A percentile compares a stretch with the other conserved stretches of the same genome.
phyloP scores from a whole-genome alignment of 208 protist species.

The Acanthamoeba lenticulata region DNA sequence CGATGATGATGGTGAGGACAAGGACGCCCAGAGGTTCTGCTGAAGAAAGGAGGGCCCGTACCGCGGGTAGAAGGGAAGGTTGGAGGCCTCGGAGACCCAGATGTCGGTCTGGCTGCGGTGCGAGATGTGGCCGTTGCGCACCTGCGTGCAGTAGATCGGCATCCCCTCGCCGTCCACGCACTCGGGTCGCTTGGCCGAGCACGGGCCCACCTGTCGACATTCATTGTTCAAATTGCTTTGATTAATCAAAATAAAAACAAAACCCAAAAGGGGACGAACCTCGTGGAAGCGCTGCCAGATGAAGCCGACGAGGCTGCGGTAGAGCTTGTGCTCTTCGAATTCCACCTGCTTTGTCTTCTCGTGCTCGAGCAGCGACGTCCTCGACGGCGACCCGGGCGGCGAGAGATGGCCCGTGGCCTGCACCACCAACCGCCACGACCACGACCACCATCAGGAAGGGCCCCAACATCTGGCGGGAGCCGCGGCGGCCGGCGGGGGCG shows the following conservation, averaged over 20 bases:
- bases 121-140: neutral
- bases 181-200: neutral
- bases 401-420: neutral
- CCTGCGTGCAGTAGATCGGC: slow-evolving; percentile 6
- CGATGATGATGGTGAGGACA: too few species aligned
- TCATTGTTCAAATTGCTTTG: neutral
- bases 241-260: neutral
- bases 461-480: neutral
- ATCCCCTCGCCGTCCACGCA: neutral
- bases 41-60: neutral
- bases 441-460: too few species aligned
- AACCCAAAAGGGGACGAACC: neutral
- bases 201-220: neutral
- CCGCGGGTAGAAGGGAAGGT: neutral
- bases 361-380: neutral
- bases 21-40: too few species aligned
- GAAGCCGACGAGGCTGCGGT: slow-evolving; percentile 6
- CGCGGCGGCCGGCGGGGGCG: neutral
- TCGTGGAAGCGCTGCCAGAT: slow-evolving; percentile 30
- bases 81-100: slow-evolving; percentile 14
- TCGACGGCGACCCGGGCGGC: neutral
- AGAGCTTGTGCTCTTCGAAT: neutral
- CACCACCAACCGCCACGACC: too few species aligned
- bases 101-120: slow-evolving; percentile 29
- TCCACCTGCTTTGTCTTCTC: slow-evolving; percentile 12